Base-by-base conservation (phyloP, 2,329 filamentous ascomycete species). In the Lachnellula subtilissima region DNA sequence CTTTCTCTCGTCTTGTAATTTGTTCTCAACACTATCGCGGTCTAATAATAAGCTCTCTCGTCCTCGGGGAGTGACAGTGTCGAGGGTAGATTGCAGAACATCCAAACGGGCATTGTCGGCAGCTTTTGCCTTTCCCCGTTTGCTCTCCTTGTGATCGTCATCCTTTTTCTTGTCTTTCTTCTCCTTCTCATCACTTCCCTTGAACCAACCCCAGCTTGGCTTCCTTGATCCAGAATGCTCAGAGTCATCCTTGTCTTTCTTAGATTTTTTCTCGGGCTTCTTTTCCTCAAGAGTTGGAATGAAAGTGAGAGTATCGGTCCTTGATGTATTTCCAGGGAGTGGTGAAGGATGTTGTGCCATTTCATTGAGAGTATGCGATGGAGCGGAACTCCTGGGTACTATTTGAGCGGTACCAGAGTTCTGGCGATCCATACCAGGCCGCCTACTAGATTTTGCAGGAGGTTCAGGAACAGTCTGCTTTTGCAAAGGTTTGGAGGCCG, bases 11-110 rank as follows among this genome's bases (percentile, higher is more conserved):
- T 91, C 88, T 56, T 91, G 84, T 7, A 94, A 74, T 68, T 87
- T 91, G 59, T 75, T 77, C 61, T 90, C 87, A 52, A 87, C 72
- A 58, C 75, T 85, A 23, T 94, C 87, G 17, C 92, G 86, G 65
- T 97, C 91, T 42, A 96, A 72, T 0, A 95, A 81, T 22, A 96
- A 73, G 66, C 90, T 96, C 71, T 97, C 93, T 12, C 93, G 85
- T 2, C 87, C 87, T 63, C 81, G 84, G 32, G 76, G 72, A 37
- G 71, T 68, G 17, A 77, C 78, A 45, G 78, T 82, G 50, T 97
- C 93, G 68, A 95, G 92, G 0, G 92, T 95, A 39, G 84, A 88
- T 68, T 97, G 92, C 22, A 96, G 77, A 22, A 96, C 83, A 66
- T 97, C 93, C 28, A 97, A 78, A 32, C 93, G 84, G 19, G 88